Evolutionary conservation across 768 basidiomycete genomes (phyloP).

Genomic region (Clitopilus hobsonii): DNA sequence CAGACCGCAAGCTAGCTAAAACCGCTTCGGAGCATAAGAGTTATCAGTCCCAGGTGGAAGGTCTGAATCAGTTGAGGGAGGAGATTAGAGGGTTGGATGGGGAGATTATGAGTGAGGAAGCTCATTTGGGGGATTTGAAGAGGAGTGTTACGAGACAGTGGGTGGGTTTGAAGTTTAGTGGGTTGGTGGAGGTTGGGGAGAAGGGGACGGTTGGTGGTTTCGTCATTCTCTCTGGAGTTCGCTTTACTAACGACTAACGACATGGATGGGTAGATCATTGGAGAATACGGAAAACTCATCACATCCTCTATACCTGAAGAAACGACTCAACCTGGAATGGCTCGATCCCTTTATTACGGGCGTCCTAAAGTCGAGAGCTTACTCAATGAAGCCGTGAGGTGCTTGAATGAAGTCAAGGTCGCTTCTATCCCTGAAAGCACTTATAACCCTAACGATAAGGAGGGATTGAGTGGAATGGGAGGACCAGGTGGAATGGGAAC

Average conservation of each 20-base stretch:
- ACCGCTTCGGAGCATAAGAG: conserved; percentile 92
- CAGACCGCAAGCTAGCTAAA: conserved; percentile 85
- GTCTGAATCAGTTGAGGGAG: conserved; percentile 62
- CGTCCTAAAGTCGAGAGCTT: conserved; percentile 59
- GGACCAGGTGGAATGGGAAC: no score
- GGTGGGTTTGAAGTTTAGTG: conserved; percentile 86
- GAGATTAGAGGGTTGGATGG: conserved; percentile 77
- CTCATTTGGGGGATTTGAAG: conserved; percentile 79
- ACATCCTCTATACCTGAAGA: conserved; percentile 63
- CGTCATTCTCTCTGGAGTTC: neutral
- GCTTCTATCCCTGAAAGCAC: neutral
- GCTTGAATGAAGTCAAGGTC: conserved; percentile 49
- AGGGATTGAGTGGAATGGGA: no score
- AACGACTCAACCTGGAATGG: conserved; percentile 73
- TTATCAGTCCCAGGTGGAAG: conserved; percentile 65
- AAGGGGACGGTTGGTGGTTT: conserved; percentile 53
- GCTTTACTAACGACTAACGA: conserved; percentile 1
- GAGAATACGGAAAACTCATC: conserved; percentile 49
- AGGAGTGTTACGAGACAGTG: conserved; percentile 61
- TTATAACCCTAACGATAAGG: no score
- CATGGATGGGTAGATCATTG: conserved; percentile 36
- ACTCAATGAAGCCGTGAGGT: conserved; percentile 56
- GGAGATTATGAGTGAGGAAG: conserved; percentile 81
- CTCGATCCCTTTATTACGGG: conserved; percentile 67
- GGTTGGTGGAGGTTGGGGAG: conserved; percentile 77